phyloP scores from a whole-genome alignment of 2,329 filamentous ascomycete genomes.

The Elsinoe necatrix region DNA sequence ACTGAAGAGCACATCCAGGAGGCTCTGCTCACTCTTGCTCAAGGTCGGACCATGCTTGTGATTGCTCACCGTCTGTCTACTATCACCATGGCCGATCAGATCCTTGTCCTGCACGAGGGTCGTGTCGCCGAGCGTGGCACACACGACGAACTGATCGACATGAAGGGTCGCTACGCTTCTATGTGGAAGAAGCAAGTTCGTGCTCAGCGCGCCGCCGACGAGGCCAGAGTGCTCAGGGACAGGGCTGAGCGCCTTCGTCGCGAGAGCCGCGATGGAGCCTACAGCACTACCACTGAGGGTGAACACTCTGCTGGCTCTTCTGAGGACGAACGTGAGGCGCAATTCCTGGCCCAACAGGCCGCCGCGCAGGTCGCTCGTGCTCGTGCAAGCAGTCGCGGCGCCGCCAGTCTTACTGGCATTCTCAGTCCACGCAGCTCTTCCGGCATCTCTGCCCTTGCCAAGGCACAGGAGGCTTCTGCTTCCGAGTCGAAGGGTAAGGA shows the following conservation, averaged over 20 bases:
- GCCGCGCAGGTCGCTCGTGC: slow-evolving; percentile 15
- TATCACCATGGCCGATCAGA: slow-evolving; percentile 48
- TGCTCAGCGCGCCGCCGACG: slow-evolving; percentile 42
- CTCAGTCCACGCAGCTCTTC: slow-evolving; percentile 15
- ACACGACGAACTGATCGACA: slow-evolving; percentile 43
- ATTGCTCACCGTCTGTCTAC: slow-evolving; percentile 67
- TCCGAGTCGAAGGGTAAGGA: slow-evolving; percentile 6
- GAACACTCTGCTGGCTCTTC: slow-evolving; percentile 33
- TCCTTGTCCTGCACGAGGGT: slow-evolving; percentile 47
- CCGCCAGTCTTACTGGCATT: slow-evolving; percentile 23
- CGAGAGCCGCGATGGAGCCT: slow-evolving; percentile 31
- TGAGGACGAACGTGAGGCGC: slow-evolving; percentile 28
- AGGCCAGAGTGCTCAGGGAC: slow-evolving; percentile 41
- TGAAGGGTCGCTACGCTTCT: slow-evolving; percentile 38
- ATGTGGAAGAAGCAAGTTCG: slow-evolving; percentile 49
- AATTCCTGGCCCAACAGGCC: slow-evolving; percentile 17
- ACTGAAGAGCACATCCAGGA: slow-evolving; percentile 91
- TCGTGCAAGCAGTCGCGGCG: slow-evolving; percentile 12
- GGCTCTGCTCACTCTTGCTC: slow-evolving; percentile 70
- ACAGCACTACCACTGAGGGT: slow-evolving; percentile 20
- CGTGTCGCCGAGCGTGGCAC: slow-evolving; percentile 44
- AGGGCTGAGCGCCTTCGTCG: slow-evolving; percentile 42
- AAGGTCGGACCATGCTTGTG: slow-evolving; percentile 84
- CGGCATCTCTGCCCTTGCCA: not conserved
- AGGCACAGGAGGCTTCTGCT: not conserved